Base-by-base conservation (phyloP, 441 rosid genomes). In the Theobroma grandiflorum region DNA sequence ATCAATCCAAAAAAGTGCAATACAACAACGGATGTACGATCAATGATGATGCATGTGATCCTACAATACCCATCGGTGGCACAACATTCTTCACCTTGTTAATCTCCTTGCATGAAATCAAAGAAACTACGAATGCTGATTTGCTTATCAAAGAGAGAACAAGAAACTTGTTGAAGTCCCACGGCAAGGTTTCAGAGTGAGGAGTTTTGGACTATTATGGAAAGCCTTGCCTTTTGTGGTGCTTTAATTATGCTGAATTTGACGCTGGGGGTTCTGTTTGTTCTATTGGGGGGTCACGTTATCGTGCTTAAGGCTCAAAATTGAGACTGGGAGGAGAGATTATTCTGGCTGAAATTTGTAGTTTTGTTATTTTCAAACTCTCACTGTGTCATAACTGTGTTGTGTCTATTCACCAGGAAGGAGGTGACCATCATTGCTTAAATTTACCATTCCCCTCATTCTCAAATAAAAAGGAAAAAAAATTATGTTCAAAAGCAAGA, bases 201-300 rank as follows among this genome's bases (percentile, higher is more conserved):
- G 52, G 78, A 76, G 43, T 42, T 55, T 62, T 79, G 52, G 75
- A 72, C 52, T 40, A 5, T 33, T 38, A 14, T 4, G 42, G 42
- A 62, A 62, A 14, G 14, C 67, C 1, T 62, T 26, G 31, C n/a
- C 16, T 4, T 50, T 73, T 26, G 49, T 18, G 57, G 53, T 70
- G 73, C 59, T 68, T 61, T 47, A 67, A 78, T 82, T 49, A 82
- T 66, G 77, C 47, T 53, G 66, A 45, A 67, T 66, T 53, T 81
- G 85, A 76, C 79, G 69, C 76, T 67, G 7, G 68, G 62, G 62
- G 61, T 35, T 47, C 15, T 70, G 38, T 70, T 64, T n/a, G 16
- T 47, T 53, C 26, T 18, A 14, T 50, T 72, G 61, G 79, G 42
- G 47, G 77, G 68, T n/a, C 78, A 76, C 65, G 69, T 71, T 72